Evolutionary conservation across 2,329 filamentous ascomycete genomes (phyloP).

Genomic region (Ophiostoma pallidulum): DNA sequence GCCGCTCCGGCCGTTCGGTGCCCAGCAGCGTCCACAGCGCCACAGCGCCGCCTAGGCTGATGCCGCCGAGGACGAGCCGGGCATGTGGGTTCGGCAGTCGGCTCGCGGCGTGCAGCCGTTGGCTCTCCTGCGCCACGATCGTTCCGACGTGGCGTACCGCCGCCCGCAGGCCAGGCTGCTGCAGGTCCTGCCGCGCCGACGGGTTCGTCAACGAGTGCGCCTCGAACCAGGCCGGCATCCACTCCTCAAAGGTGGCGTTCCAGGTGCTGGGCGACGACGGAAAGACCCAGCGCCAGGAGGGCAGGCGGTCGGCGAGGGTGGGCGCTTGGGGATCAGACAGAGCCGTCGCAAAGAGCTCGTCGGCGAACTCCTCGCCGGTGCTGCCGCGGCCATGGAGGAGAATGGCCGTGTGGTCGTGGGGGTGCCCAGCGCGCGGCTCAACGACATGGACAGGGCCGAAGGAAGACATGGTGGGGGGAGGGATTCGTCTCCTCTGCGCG

Average conservation of each 20-base stretch:
- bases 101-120: conserved; percentile 2
- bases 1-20: conserved; percentile 2
- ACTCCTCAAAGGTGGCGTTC: conserved; percentile 18
- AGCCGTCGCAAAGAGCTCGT: conserved; percentile 23
- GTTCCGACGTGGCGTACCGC: conserved; percentile 25
- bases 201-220: conserved; percentile 33
- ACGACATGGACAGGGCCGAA: conserved; percentile 5
- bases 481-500: no score
- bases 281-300: conserved; percentile 40
- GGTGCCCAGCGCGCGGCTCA: neutral
- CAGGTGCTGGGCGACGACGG: conserved; percentile 29
- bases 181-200: conserved; percentile 31
- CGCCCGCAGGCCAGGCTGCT: conserved; percentile 30
- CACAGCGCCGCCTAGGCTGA: conserved; percentile 37
- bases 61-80: conserved; percentile 33
- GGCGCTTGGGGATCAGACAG: conserved; percentile 20
- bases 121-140: conserved; percentile 28
- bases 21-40: conserved; percentile 26
- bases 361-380: conserved; percentile 24
- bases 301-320: conserved; percentile 31
- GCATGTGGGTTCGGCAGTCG: conserved; percentile 1
- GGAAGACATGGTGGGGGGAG: no score
- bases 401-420: conserved; percentile 32
- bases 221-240: conserved; percentile 39
- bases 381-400: conserved; percentile 37